These are phyloP conservation scores for Saccharomyces pastorianus DNA, from an alignment of 1,139 yeast species.

Conservation along the genomic window DNA sequence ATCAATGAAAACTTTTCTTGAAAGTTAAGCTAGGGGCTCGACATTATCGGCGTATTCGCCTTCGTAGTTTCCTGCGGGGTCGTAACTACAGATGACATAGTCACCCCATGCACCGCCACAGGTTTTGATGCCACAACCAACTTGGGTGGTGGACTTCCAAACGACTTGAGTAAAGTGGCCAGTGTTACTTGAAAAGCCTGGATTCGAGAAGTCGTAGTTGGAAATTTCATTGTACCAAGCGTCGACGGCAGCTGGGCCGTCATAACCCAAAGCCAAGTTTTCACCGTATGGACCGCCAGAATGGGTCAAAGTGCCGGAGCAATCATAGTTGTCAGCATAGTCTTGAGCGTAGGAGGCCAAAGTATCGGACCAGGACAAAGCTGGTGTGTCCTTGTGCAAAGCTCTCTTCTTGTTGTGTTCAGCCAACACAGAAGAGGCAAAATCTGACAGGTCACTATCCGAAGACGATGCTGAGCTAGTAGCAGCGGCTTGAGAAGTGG, in stretches of 20 bases:
- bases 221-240: constrained; percentile 79
- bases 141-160: constrained; percentile 59
- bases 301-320: constrained; percentile 61
- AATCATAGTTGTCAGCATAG: constrained; percentile 60
- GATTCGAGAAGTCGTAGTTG: constrained; percentile 45
- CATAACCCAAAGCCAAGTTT: constrained; percentile 71
- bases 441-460: constrained; percentile 22
- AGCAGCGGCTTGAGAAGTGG: constrained; percentile 20
- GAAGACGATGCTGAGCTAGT: constrained; percentile 13
- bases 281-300: constrained; percentile 80
- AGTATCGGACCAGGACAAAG: constrained; percentile 54
- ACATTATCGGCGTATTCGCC: constrained; percentile 33
- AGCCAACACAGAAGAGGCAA: constrained; percentile 41
- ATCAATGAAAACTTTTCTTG: background rate
- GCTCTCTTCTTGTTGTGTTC: constrained; percentile 67
- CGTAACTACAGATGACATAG: constrained; percentile 54
- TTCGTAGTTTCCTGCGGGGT: constrained; percentile 51
- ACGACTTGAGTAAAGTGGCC: constrained; percentile 82
- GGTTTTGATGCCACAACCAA: constrained; percentile 63
- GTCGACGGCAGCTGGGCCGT: constrained; percentile 50
- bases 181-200: constrained; percentile 36
- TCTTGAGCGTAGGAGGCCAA: constrained; percentile 60
- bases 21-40: constrained; percentile 10
- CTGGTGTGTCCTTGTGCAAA: constrained; percentile 46
- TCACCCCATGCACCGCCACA: constrained; percentile 43